A percentile compares a stretch with the other conserved stretches of the same genome.
Conservation (phyloP, 768 basidiomycete species). For the Artomyces pyxidatus region DNA sequence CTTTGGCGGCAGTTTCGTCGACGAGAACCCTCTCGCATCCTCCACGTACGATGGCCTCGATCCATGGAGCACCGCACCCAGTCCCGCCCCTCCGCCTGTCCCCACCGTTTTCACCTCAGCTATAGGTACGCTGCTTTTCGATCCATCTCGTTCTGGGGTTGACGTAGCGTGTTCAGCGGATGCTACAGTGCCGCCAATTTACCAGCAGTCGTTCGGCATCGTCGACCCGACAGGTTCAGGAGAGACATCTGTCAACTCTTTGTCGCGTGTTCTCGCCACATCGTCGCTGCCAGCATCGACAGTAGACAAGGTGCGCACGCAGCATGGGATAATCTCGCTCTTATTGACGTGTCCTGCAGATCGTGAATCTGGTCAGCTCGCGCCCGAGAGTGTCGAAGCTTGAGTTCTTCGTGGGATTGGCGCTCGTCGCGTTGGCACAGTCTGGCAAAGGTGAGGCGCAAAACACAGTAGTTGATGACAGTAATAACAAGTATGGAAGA, state of each 20-base stretch:
- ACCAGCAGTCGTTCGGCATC: slow-evolving; percentile 62
- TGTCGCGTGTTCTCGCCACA: slow-evolving; percentile 73
- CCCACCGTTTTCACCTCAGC: slow-evolving; percentile 33
- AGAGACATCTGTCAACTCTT: slow-evolving; percentile 73
- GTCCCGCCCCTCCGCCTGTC: slow-evolving; percentile 54
- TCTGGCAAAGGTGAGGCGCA: slow-evolving; percentile 54
- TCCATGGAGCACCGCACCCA: slow-evolving; percentile 68
- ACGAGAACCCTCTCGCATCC: slow-evolving; percentile 60
- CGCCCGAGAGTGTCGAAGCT: slow-evolving; percentile 73
- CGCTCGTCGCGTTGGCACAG: slow-evolving; percentile 82
- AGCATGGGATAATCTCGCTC: background rate
- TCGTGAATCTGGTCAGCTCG: slow-evolving; percentile 83
- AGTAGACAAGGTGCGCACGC: slow-evolving; percentile 60
- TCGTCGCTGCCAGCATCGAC: slow-evolving; percentile 75
- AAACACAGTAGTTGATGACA: slow-evolving; percentile 1
- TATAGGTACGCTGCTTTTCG: slow-evolving; percentile 6
- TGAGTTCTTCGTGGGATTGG: slow-evolving; percentile 89
- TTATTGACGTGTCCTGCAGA: slow-evolving; percentile 35
- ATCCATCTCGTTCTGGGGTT: slow-evolving; percentile 1
- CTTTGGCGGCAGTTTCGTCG: slow-evolving; percentile 66
- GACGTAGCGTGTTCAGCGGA: slow-evolving; percentile 41
- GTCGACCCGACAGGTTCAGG: slow-evolving; percentile 67
- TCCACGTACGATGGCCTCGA: slow-evolving; percentile 70
- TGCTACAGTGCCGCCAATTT: slow-evolving; percentile 72
- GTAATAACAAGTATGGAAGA: too few relatives aligned